Base-by-base conservation (phyloP, 257 asterid species). In the Echium plantagineum region DNA sequence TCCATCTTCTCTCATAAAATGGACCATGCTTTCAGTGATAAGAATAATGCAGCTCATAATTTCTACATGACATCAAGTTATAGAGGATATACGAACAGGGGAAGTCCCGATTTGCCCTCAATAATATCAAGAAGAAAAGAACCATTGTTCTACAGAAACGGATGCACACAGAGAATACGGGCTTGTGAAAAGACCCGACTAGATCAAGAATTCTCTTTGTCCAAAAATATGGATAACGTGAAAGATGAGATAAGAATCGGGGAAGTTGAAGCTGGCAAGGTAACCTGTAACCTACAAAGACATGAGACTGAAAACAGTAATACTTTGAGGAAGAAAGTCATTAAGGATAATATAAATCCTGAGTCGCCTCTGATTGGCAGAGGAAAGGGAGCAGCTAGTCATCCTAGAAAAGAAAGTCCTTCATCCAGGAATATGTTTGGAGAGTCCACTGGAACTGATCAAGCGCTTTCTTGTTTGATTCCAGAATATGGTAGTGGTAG, bases 121-220 rank as follows among this genome's bases (percentile, higher is more conserved):
- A 85, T 82, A 24, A 74, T 85, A 57, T 67, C 78, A 71, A 71
- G 82, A 69, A 75, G 80, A 69, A 79, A 81, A 69, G 90, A 77
- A 66, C 77, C 82, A 15, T 78, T 77, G 49, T 72, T 77, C n/a
- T 87, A 74, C 70, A 70, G 81, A 75, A 83, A 88, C 55, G 96
- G 95, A 60, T 82, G 87, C 58, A 83, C 95, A 2, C 95, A 89
- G 59, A 80, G 95, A 74, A 84, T 89, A 65, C 91, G 72, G 58
- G 95, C 95, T 13, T 83, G 81, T 49, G 89, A 82, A 47, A 75
- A 83, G 55, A 75, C 75, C 54, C 57, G 64, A 53, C 52, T 64
- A 62, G 78, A 72, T 32, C 66, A 57, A 60, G 77, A 75, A 51
- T 55, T 65, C 48, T 55, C 72, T 61, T 67, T 72, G 46, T 61